Conservation (phyloP, 2,329 filamentous ascomycete species). For the Aspergillus flavus region DNA sequence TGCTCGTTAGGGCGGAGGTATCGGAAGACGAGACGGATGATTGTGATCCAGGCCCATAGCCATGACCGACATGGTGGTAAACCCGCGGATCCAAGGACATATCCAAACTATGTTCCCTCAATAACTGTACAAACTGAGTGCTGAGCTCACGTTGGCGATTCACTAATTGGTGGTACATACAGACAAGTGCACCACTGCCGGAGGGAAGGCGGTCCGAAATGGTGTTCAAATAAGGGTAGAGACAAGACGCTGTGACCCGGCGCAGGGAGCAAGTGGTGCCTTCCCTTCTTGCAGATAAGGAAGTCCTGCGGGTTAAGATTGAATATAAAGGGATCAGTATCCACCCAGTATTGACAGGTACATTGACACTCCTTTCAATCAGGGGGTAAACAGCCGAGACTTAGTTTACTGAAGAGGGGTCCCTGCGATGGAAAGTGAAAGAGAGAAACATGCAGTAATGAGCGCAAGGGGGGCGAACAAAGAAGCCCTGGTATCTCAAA, state of each 20-base stretch:
- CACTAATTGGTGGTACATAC: conserved; percentile 46
- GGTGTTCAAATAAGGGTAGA: conserved; percentile 8
- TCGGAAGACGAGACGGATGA: conserved; percentile 38
- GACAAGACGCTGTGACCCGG: conserved; percentile 6
- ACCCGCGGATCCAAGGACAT: conserved; percentile 47
- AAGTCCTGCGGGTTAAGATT: not conserved
- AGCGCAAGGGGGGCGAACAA: conserved; percentile 2
- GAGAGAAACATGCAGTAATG: conserved; percentile 26
- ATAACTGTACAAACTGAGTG: conserved; percentile 42
- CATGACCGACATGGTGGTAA: conserved; percentile 37
- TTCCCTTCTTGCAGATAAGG: not conserved
- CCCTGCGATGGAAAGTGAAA: conserved; percentile 25
- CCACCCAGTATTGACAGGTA: conserved; percentile 2
- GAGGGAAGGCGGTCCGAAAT: conserved; percentile 11
- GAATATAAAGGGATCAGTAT: not conserved
- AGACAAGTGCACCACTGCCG: conserved; percentile 27
- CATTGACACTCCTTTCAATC: not conserved
- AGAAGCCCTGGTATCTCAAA: not conserved
- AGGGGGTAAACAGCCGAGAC: conserved; percentile 14
- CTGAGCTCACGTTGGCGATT: conserved; percentile 44
- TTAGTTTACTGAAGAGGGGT: conserved; percentile 8
- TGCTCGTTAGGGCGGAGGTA: conserved; percentile 36
- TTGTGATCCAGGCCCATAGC: conserved; percentile 35
- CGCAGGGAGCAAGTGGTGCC: conserved; percentile 12
- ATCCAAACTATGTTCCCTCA: conserved; percentile 39